Conservation (phyloP, 2,329 filamentous ascomycete genomes). For the Hansfordia pulvinata region DNA sequence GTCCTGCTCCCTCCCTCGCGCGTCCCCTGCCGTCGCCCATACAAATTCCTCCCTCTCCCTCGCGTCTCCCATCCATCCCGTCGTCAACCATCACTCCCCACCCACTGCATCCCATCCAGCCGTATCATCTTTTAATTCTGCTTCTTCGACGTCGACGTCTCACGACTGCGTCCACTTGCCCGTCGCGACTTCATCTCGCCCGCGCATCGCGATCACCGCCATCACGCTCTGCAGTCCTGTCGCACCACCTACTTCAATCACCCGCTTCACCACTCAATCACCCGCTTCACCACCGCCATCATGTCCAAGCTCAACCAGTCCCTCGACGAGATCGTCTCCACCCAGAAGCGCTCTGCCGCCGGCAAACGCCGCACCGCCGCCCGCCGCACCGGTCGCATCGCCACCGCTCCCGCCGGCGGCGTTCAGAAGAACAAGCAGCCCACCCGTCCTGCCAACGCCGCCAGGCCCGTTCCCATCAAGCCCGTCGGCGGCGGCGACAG, state of each 20-base stretch:
- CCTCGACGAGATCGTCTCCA: slow-evolving; percentile 92
- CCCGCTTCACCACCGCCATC: slow-evolving; percentile 21
- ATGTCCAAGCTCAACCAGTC: slow-evolving; percentile 98
- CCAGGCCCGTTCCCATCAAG: slow-evolving; percentile 52
- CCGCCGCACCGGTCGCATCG: slow-evolving; percentile 36
- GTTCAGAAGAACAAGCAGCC: slow-evolving; percentile 64
- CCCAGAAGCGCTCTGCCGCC: slow-evolving; percentile 45
- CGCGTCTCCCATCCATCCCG: no score
- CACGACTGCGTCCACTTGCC: not conserved
- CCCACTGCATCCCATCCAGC: no score
- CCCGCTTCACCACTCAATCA: slow-evolving; percentile 32
- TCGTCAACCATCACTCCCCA: no score
- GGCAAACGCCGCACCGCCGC: slow-evolving; percentile 36
- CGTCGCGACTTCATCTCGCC: no score
- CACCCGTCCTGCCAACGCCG: slow-evolving; percentile 41
- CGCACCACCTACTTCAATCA: slow-evolving; percentile 12
- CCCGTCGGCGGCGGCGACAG: slow-evolving; percentile 57
- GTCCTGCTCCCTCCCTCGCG: no score
- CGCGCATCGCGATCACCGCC: no score
- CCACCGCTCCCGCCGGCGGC: slow-evolving; percentile 66
- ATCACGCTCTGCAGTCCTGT: slow-evolving; percentile 8
- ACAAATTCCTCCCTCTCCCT: no score
- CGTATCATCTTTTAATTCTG: no score
- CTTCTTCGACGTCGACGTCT: no score
- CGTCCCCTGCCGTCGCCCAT: no score